Evolutionary conservation across 495 filamentous ascomycete genomes (phyloP).

Genomic region (Neurospora sp.): DNA sequence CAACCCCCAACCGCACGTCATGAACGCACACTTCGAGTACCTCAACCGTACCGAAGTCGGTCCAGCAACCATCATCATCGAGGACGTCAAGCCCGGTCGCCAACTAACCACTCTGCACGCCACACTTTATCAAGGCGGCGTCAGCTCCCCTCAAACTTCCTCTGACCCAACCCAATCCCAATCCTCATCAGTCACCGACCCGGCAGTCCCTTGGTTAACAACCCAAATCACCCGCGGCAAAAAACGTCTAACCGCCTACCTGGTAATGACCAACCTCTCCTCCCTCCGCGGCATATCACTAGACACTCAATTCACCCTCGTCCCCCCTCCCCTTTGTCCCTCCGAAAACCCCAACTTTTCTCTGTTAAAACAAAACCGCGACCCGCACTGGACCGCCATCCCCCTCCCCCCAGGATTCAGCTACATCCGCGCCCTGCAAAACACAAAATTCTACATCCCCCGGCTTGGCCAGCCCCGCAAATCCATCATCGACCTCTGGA

Average conservation of each 20-base stretch:
- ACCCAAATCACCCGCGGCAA: slow-evolving; percentile 1
- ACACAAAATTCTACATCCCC: slow-evolving; percentile 48
- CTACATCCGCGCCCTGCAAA: slow-evolving; percentile 39
- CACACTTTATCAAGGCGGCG: slow-evolving; percentile 40
- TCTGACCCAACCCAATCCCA: background rate
- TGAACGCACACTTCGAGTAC: slow-evolving; percentile 65
- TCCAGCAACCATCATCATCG: slow-evolving; percentile 51
- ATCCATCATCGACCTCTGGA: slow-evolving; percentile 55
- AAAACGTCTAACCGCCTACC: slow-evolving; percentile 43
- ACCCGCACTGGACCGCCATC: slow-evolving; percentile 37
- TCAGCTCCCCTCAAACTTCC: background rate
- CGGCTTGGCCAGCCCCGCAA: slow-evolving; percentile 30
- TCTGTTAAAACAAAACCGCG: slow-evolving; percentile 26
- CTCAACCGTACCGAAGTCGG: slow-evolving; percentile 58
- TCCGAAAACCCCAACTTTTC: slow-evolving; percentile 20
- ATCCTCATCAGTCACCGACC: no score
- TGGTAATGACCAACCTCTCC: slow-evolving; percentile 53
- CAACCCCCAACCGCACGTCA: slow-evolving; percentile 51
- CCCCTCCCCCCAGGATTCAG: slow-evolving; percentile 21
- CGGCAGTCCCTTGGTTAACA: no score
- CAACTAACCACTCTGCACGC: slow-evolving; percentile 63
- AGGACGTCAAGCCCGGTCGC: slow-evolving; percentile 63
- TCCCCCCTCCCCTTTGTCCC: slow-evolving; percentile 28
- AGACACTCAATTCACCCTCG: slow-evolving; percentile 35
- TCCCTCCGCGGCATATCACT: slow-evolving; percentile 50